phyloP scores from a whole-genome alignment of 129 eudicot species.

The Oenanthe sinensis region DNA sequence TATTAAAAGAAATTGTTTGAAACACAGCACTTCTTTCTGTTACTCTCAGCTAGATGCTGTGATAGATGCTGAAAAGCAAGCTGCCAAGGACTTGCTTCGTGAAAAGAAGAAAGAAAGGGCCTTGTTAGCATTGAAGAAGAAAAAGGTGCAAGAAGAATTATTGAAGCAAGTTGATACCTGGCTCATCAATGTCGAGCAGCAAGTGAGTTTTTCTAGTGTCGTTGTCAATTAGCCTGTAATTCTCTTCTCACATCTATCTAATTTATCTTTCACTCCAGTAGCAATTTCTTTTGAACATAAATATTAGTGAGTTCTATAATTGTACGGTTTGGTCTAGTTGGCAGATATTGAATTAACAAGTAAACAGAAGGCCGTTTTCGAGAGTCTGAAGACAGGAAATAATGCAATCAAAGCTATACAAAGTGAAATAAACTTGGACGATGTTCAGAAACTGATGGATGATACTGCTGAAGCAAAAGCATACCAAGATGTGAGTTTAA shows the following conservation, averaged over 20 bases:
- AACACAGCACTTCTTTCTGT: neutral
- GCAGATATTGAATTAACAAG: slow-evolving; percentile 96
- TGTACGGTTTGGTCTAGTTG: slow-evolving; percentile 40
- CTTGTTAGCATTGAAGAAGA: slow-evolving; percentile 74
- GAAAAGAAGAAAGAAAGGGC: slow-evolving; percentile 98
- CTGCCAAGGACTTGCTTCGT: slow-evolving; percentile 87
- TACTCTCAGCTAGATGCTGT: slow-evolving; percentile 64
- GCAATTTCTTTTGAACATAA: neutral
- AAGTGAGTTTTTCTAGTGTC: slow-evolving; percentile 42
- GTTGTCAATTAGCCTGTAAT: neutral
- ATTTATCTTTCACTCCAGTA: neutral
- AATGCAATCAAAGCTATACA: slow-evolving; percentile 88
- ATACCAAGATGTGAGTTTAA: slow-evolving; percentile 80
- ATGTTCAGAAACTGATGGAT: slow-evolving; percentile 96
- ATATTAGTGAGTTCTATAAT: slow-evolving; percentile 1
- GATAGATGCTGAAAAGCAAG: slow-evolving; percentile 96
- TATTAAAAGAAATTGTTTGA: neutral
- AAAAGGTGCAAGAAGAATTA: slow-evolving; percentile 90
- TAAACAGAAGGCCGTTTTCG: slow-evolving; percentile 97
- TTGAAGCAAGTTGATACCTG: slow-evolving; percentile 86
- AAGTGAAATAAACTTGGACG: slow-evolving; percentile 84
- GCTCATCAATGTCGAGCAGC: slow-evolving; percentile 92
- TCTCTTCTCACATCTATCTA: neutral
- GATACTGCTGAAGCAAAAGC: slow-evolving; percentile 98
- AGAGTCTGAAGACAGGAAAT: slow-evolving; percentile 86